A percentile compares a stretch with the other conserved stretches of the same genome.
Conservation (phyloP, 352 stramenopile species). For the Achlya hypogyna region DNA sequence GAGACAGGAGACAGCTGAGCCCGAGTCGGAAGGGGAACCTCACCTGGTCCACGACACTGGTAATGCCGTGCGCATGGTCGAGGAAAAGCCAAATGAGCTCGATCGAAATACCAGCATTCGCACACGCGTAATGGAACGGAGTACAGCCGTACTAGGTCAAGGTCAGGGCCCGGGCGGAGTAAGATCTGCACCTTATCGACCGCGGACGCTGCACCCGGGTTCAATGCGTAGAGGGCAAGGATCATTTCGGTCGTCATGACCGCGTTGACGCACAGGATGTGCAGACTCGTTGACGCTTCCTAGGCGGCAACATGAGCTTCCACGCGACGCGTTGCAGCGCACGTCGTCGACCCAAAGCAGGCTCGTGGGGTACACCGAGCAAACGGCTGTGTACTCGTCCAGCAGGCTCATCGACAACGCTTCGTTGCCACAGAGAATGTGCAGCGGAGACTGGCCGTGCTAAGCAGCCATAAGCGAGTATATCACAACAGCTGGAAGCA, state of each 20-base stretch:
- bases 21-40: not conserved
- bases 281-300: slow-evolving; percentile 35
- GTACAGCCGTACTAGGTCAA: slow-evolving; percentile 22
- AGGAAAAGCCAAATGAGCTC: slow-evolving; percentile 68
- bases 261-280: slow-evolving; percentile 59
- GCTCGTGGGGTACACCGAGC: not conserved
- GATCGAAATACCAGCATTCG: slow-evolving; percentile 41
- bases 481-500: slow-evolving; percentile 28
- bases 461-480: slow-evolving; percentile 27
- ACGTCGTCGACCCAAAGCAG: slow-evolving; percentile 18
- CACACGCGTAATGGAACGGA: slow-evolving; percentile 63
- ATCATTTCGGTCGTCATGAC: slow-evolving; percentile 29
- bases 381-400: not conserved
- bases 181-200: slow-evolving; percentile 34
- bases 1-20: not conserved
- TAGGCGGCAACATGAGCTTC: not conserved
- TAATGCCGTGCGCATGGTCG: slow-evolving; percentile 42
- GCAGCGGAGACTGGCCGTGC: slow-evolving; percentile 37
- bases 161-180: not conserved
- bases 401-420: slow-evolving; percentile 29
- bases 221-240: slow-evolving; percentile 35
- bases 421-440: slow-evolving; percentile 62
- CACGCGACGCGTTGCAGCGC: not conserved
- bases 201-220: slow-evolving; percentile 31
- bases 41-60: slow-evolving; percentile 47